A percentile compares a stretch with the other conserved stretches of the same genome.
Evolutionary conservation across 2,329 filamentous ascomycete genomes (phyloP).

Genomic region (Fusarium burgessii): DNA sequence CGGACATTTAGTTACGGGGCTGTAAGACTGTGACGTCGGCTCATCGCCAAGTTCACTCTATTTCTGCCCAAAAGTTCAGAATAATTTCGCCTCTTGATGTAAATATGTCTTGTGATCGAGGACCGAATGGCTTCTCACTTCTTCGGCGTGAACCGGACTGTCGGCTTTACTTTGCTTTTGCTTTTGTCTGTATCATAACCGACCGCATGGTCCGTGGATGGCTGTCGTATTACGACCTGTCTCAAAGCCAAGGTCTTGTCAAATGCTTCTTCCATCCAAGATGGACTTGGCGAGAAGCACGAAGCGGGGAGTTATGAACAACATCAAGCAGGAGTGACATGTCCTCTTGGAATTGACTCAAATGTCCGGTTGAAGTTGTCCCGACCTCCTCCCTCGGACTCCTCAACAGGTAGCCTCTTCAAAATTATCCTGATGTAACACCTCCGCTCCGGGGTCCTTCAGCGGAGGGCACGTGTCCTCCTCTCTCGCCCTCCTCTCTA

Average conservation of each 20-base stretch:
- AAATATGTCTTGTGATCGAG: not conserved
- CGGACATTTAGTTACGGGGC: not conserved
- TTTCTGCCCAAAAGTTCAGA: not conserved
- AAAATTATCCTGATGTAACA: slow-evolving; percentile 4
- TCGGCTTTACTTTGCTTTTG: not conserved
- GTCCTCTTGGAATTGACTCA: not conserved
- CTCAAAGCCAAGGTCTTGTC: slow-evolving; percentile 38
- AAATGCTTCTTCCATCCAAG: slow-evolving; percentile 37
- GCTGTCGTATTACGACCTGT: slow-evolving; percentile 1
- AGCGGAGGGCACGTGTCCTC: slow-evolving; percentile 40
- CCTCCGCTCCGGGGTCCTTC: slow-evolving; percentile 30
- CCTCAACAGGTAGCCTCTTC: not conserved
- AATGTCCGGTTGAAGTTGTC: not conserved
- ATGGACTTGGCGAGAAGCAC: slow-evolving; percentile 15
- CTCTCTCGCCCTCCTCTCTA: not conserved
- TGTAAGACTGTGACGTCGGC: slow-evolving; percentile 10
- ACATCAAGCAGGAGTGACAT: slow-evolving; percentile 18
- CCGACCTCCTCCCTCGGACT: not conserved
- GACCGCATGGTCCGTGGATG: not conserved
- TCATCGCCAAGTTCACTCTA: not conserved
- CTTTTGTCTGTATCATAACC: not conserved
- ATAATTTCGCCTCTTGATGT: not conserved
- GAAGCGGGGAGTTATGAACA: not conserved
- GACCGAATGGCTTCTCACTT: not conserved
- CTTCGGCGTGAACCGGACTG: slow-evolving; percentile 9